phyloP scores from a whole-genome alignment of 805 yeast genomes.

The Pichia kluyveri region DNA sequence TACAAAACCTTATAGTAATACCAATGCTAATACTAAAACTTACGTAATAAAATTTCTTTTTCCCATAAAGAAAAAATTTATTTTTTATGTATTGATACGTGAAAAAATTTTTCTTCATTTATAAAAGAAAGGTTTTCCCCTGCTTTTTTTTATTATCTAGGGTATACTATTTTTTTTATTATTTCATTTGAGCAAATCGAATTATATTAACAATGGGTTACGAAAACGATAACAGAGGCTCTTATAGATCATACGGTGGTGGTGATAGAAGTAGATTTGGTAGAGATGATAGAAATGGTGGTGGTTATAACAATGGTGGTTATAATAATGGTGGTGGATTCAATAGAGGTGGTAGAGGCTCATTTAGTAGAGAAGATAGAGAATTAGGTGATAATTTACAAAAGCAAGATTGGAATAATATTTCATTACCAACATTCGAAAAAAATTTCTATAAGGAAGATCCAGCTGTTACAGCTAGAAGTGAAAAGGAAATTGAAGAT shows the following conservation, averaged over 20 bases:
- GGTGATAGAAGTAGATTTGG: conserved; percentile 27
- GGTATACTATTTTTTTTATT: not conserved
- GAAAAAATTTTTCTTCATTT: no score
- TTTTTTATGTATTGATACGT: no score
- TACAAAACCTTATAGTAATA: no score
- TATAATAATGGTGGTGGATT: conserved; percentile 27
- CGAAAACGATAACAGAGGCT: conserved; percentile 29
- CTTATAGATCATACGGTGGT: conserved; percentile 29
- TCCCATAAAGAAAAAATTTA: no score
- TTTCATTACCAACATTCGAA: conserved; percentile 77
- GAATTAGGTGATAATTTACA: conserved; percentile 48
- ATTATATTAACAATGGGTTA: conserved; percentile 29
- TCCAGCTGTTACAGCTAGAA: conserved; percentile 64
- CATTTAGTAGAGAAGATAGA: conserved; percentile 30
- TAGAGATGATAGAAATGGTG: conserved; percentile 29
- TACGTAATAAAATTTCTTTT: no score
- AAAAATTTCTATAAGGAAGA: conserved; percentile 91
- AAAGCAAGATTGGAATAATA: conserved; percentile 76
- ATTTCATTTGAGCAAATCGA: not conserved
- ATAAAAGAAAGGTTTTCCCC: no score
- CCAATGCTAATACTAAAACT: no score
- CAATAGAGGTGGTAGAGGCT: conserved; percentile 29
- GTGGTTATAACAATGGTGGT: conserved; percentile 21
- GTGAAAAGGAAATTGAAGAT: conserved; percentile 58
- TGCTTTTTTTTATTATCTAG: no score